Evolutionary conservation across 768 basidiomycete species (phyloP).

Genomic region (Suillus luteus): DNA sequence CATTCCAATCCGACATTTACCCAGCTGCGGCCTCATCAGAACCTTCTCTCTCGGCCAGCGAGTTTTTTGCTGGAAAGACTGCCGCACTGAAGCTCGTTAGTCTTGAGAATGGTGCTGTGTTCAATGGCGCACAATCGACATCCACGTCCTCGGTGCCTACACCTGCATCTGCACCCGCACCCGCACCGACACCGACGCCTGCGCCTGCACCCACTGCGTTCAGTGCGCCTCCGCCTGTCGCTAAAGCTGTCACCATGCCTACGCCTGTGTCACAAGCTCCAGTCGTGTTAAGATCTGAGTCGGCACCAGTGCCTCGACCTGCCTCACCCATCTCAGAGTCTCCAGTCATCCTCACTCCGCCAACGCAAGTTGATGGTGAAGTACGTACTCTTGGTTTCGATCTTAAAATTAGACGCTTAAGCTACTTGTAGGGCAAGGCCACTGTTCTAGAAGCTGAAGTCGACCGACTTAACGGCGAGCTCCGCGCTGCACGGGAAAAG

Average conservation of each 20-base stretch:
- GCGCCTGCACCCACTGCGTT: conserved; percentile 27
- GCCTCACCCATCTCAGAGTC: conserved; percentile 11
- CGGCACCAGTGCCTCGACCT: conserved; percentile 15
- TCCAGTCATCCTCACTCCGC: conserved; percentile 21
- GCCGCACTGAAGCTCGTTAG: conserved; percentile 77
- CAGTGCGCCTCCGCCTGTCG: conserved; percentile 28
- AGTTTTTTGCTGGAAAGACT: conserved; percentile 87
- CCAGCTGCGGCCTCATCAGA: conserved; percentile 87
- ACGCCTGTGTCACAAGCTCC: conserved; percentile 19
- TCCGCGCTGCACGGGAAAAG: conserved; percentile 79
- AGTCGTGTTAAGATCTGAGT: conserved; percentile 16
- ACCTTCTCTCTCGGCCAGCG: conserved; percentile 75
- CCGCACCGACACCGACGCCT: conserved; percentile 22
- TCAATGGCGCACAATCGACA: conserved; percentile 29
- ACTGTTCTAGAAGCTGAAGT: conserved; percentile 55
- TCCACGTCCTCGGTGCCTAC: conserved; percentile 22
- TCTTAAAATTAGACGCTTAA: not conserved
- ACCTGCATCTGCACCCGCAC: conserved; percentile 22
- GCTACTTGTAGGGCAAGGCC: conserved; percentile 17
- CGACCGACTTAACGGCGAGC: conserved; percentile 57
- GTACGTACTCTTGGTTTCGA: conserved; percentile 29
- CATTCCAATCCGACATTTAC: conserved; percentile 97
- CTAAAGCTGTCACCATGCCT: conserved; percentile 36
- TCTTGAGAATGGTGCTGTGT: conserved; percentile 66
- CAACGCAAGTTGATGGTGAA: conserved; percentile 27